phyloP scores from a whole-genome alignment of 2,329 filamentous ascomycete genomes.

The Alternaria consortialis region DNA sequence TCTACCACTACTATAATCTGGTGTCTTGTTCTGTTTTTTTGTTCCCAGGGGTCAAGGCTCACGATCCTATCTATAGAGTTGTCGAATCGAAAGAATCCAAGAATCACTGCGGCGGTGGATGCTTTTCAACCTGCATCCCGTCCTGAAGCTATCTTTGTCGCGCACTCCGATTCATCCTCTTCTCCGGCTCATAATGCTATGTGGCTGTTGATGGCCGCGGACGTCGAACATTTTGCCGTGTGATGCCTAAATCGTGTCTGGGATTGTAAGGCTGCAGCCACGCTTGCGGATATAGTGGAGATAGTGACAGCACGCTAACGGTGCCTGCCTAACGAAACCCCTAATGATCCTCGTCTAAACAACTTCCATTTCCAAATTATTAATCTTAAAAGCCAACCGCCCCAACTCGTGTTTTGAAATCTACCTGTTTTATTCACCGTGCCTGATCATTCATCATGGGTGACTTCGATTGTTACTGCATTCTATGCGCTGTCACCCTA shows the following conservation, averaged over 20 bases:
- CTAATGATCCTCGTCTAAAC: neutral
- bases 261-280: conserved; percentile 5
- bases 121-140: conserved; percentile 29
- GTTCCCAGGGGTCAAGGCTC: conserved; percentile 7
- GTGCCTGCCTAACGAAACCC: conserved; percentile 1
- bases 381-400: neutral
- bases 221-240: neutral
- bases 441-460: conserved; percentile 12
- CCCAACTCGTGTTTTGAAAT: neutral
- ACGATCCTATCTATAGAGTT: conserved; percentile 14
- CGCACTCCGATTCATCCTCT: neutral
- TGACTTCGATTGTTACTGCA: conserved; percentile 32
- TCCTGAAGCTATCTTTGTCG: conserved; percentile 1
- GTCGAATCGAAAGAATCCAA: conserved; percentile 11
- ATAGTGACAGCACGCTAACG: conserved; percentile 3
- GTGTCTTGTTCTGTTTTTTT: neutral
- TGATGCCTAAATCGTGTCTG: conserved; percentile 1
- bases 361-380: neutral
- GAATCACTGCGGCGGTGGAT: conserved; percentile 12
- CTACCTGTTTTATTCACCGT: neutral
- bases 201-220: neutral
- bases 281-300: neutral
- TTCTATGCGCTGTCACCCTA: conserved; percentile 25
- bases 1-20: neutral
- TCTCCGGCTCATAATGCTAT: neutral